Evolutionary conservation across 192 early-diverging fungal genomes (phyloP).

Genomic region (Thoreauomyces humboldtii): DNA sequence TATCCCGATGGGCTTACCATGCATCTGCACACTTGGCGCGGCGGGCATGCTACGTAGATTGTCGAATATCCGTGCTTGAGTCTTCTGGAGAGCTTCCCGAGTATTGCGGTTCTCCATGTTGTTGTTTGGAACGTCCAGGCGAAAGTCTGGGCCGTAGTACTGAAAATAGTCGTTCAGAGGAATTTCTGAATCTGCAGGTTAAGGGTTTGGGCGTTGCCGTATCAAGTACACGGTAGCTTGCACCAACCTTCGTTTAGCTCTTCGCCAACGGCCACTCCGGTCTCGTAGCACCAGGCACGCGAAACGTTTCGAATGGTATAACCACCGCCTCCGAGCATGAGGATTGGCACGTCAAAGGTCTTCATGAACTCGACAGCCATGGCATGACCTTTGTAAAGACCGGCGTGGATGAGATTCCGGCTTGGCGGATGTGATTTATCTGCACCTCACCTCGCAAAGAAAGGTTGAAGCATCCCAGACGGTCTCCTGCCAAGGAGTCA

Average conservation of each 20-base stretch:
- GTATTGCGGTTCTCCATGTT: conserved; percentile 91
- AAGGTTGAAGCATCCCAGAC: conserved; percentile 93
- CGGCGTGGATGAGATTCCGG: background rate
- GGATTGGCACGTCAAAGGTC: conserved; percentile 83
- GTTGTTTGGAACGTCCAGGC: conserved; percentile 65
- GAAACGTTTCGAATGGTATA: conserved; percentile 91
- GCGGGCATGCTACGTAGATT: conserved; percentile 81
- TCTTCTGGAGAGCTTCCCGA: conserved; percentile 72
- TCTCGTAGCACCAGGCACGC: conserved; percentile 93
- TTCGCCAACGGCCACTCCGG: conserved; percentile 75
- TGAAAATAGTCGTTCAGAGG: conserved; percentile 67
- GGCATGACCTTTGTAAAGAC: conserved; percentile 74
- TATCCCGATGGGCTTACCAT: conserved; percentile 43
- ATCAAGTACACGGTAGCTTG: background rate
- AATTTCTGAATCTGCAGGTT: conserved; percentile 51
- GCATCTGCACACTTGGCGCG: conserved; percentile 96
- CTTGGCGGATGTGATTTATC: conserved; percentile 9
- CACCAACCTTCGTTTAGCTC: conserved; percentile 57
- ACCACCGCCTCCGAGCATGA: conserved; percentile 95
- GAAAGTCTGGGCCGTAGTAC: conserved; percentile 61
- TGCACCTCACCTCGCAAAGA: conserved; percentile 72
- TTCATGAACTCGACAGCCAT: conserved; percentile 90
- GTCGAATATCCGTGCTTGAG: conserved; percentile 73
- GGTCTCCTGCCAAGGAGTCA: conserved; percentile 92
- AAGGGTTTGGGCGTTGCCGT: background rate